A percentile compares a stretch with the other conserved stretches of the same genome.
These are phyloP conservation scores for Leccinum holopus DNA, from an alignment of 1,284 basidiomycete species.

Conservation along the genomic window DNA sequence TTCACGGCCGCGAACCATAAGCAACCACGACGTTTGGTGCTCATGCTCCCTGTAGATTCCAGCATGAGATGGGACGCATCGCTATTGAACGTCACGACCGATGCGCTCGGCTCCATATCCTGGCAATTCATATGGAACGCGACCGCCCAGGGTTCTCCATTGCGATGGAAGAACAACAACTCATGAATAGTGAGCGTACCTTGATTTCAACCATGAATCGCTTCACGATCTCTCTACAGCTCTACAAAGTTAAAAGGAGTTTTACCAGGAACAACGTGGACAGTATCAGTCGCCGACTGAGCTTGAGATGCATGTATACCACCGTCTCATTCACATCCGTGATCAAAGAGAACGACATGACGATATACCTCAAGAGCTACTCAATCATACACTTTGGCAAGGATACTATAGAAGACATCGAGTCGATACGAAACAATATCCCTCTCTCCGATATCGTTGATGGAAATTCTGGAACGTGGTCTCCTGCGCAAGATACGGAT, in stretches of 20 bases:
- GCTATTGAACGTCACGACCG: constrained; percentile 92
- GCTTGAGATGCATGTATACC: constrained; percentile 95
- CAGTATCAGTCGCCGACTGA: constrained; percentile 75
- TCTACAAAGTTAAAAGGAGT: constrained; percentile 88
- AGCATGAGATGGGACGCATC: constrained; percentile 74
- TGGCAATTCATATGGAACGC: constrained; percentile 77
- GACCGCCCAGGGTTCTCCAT: constrained; percentile 63
- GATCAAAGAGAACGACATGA: constrained; percentile 81
- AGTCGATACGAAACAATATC: constrained; percentile 63
- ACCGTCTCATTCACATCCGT: constrained; percentile 87
- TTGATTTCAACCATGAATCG: background rate
- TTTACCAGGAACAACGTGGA: constrained; percentile 83
- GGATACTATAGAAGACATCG: constrained; percentile 74
- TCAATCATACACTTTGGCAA: constrained; percentile 67
- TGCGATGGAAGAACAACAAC: constrained; percentile 81
- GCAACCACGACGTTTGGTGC: constrained; percentile 29
- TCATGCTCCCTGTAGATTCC: constrained; percentile 54
- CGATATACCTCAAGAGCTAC: constrained; percentile 73
- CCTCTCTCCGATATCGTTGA: constrained; percentile 77
- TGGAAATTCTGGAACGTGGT: constrained; percentile 47
- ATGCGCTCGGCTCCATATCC: constrained; percentile 91
- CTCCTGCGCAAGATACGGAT: constrained; percentile 28
- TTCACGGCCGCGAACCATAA: constrained; percentile 8
- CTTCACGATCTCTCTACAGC: constrained; percentile 47
- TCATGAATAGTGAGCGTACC: constrained; percentile 76